Percentiles rank a stretch among this genome's conserved stretches.
Conservation (phyloP, 352 stramenopile species). For the Phytophthora cryptogea region DNA sequence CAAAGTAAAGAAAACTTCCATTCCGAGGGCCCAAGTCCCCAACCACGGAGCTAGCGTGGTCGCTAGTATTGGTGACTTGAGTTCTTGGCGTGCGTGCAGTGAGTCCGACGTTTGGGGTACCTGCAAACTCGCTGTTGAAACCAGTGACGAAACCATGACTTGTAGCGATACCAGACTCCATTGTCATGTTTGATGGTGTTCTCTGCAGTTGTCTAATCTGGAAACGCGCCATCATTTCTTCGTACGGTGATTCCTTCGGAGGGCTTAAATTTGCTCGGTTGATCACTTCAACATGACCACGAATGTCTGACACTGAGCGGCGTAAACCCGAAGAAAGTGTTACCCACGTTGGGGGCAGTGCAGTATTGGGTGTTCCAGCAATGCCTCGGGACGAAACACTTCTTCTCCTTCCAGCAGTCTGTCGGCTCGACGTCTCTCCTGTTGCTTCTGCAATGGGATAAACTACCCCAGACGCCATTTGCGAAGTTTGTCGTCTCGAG, state of each 20-base stretch:
- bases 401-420: conserved; percentile 8
- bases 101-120: neutral
- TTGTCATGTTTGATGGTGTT: conserved; percentile 15
- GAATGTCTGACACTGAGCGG: conserved; percentile 26
- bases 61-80: conserved; percentile 19
- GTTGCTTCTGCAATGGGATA: conserved; percentile 13
- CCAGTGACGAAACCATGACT: neutral
- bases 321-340: conserved; percentile 11
- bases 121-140: neutral
- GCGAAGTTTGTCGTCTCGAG: conserved; percentile 13
- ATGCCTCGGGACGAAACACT: conserved; percentile 25
- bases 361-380: conserved; percentile 1
- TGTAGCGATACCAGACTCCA: conserved; percentile 6
- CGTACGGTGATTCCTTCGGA: conserved; percentile 33
- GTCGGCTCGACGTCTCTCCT: conserved; percentile 4
- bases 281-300: neutral
- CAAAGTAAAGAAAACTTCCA: conserved; percentile 18
- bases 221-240: conserved; percentile 59
- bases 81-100: conserved; percentile 15
- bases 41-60: conserved; percentile 3
- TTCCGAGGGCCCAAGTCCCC: conserved; percentile 2
- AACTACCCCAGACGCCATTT: conserved; percentile 1
- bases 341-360: conserved; percentile 2
- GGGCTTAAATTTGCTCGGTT: neutral
- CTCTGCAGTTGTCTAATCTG: conserved; percentile 46